Percentiles rank a stretch among this genome's conserved stretches.
Conservation (phyloP, 495 filamentous ascomycete genomes). For the Viridothelium virens region DNA sequence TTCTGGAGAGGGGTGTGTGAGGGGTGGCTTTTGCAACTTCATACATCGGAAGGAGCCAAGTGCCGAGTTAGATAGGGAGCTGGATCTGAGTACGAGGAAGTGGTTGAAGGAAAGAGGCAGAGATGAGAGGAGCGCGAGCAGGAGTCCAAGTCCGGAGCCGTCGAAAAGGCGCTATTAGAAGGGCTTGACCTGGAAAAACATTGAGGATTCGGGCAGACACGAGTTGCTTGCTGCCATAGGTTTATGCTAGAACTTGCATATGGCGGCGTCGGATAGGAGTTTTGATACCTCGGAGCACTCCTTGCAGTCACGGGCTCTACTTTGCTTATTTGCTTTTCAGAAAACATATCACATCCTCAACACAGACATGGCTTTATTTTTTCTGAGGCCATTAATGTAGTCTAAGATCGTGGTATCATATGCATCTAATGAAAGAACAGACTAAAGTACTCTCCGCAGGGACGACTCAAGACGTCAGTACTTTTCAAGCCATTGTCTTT, state of each 20-base stretch:
- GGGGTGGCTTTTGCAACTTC: conserved; percentile 98
- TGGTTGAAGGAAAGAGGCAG: conserved; percentile 82
- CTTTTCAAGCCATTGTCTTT: not conserved
- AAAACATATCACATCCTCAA: no score
- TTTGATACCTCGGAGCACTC: not conserved
- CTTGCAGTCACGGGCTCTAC: no score
- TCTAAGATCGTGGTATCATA: conserved; percentile 9
- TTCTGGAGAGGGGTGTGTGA: conserved; percentile 87
- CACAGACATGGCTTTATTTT: no score
- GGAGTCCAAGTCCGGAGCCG: conserved; percentile 43
- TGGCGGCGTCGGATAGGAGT: not conserved
- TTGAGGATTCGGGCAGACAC: not conserved
- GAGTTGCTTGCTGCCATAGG: not conserved
- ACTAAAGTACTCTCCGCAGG: not conserved
- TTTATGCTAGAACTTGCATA: not conserved
- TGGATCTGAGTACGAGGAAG: conserved; percentile 86
- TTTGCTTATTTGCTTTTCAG: no score
- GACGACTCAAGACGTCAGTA: not conserved
- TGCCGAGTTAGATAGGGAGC: conserved; percentile 77
- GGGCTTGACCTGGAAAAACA: conserved; percentile 2
- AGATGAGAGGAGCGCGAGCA: conserved; percentile 67
- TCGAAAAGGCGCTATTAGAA: conserved; percentile 31
- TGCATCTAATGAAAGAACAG: not conserved
- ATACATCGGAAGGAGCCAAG: conserved; percentile 94
- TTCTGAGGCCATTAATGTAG: not conserved